Evolutionary conservation across 305 asterid genomes (phyloP).

Genomic region (Fraxinus greggii): DNA sequence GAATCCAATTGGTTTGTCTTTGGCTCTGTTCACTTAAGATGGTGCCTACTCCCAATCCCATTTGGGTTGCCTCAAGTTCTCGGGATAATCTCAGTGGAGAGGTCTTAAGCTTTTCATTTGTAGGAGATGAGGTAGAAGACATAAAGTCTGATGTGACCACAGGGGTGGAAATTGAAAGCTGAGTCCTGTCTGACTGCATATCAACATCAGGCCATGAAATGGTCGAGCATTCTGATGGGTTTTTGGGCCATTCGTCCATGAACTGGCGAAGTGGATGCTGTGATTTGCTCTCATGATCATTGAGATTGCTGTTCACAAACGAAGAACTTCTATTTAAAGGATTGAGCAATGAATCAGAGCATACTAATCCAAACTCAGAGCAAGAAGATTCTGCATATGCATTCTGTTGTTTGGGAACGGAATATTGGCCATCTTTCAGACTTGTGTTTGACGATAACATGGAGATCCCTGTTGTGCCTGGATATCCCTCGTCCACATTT

Average conservation of each 20-base stretch:
- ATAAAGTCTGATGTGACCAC: constrained; percentile 51
- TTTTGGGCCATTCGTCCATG: constrained; percentile 69
- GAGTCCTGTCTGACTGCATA: constrained; percentile 53
- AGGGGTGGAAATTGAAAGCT: constrained; percentile 80
- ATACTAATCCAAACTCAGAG: constrained; percentile 67
- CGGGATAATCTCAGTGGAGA: constrained; percentile 45
- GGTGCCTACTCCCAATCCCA: constrained; percentile 64
- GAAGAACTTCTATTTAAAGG: constrained; percentile 57
- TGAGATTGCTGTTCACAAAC: constrained; percentile 31
- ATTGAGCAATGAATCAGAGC: constrained; percentile 77
- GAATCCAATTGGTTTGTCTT: constrained; percentile 55
- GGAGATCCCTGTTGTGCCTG: constrained; percentile 28
- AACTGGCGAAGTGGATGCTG: constrained; percentile 50
- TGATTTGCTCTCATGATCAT: constrained; percentile 34
- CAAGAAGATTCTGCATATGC: constrained; percentile 29
- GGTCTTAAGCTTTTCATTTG: constrained; percentile 37
- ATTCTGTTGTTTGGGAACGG: constrained; percentile 30
- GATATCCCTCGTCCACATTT: constrained; percentile 32
- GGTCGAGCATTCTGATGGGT: constrained; percentile 27
- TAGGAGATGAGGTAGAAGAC: constrained; percentile 62
- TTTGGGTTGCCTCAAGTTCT: constrained; percentile 48
- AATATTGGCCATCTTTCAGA: constrained; percentile 32
- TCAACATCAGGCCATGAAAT: constrained; percentile 49
- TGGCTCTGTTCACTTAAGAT: constrained; percentile 27
- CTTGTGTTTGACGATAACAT: constrained; percentile 25